phyloP scores from a whole-genome alignment of 495 filamentous ascomycete genomes.

The Penicillium lividum region DNA sequence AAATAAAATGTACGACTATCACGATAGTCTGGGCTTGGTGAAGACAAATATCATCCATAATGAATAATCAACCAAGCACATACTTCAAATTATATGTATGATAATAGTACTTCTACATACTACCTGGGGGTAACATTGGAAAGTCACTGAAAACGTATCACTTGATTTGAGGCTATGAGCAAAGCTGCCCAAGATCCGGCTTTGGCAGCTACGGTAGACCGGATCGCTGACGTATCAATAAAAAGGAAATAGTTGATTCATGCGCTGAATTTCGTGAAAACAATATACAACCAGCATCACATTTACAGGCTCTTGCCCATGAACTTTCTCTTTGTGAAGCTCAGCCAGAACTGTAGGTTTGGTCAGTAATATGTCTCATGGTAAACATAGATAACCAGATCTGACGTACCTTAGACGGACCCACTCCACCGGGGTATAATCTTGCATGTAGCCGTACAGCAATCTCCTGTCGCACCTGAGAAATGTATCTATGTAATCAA shows the following conservation, averaged over 20 bases:
- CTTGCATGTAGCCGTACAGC: conserved; percentile 76
- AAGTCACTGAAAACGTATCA: neutral
- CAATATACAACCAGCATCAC: conserved; percentile 26
- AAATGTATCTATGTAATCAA: conserved; percentile 58
- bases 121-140: neutral
- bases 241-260: conserved; percentile 29
- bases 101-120: neutral
- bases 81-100: neutral
- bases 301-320: conserved; percentile 88
- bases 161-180: neutral
- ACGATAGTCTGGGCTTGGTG: conserved; percentile 8
- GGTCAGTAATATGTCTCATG: conserved; percentile 7
- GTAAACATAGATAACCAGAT: neutral
- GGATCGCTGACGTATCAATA: conserved; percentile 9
- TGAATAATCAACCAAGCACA: neutral
- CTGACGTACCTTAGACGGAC: conserved; percentile 76
- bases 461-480: conserved; percentile 89
- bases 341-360: conserved; percentile 80
- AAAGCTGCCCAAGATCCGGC: conserved; percentile 14
- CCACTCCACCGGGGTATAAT: conserved; percentile 80
- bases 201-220: conserved; percentile 13
- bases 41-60: neutral
- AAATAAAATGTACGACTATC: conserved; percentile 23
- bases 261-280: conserved; percentile 37
- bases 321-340: conserved; percentile 97